Evolutionary conservation across 352 stramenopile genomes (phyloP).

Genomic region (Saprolegnia parasitica): DNA sequence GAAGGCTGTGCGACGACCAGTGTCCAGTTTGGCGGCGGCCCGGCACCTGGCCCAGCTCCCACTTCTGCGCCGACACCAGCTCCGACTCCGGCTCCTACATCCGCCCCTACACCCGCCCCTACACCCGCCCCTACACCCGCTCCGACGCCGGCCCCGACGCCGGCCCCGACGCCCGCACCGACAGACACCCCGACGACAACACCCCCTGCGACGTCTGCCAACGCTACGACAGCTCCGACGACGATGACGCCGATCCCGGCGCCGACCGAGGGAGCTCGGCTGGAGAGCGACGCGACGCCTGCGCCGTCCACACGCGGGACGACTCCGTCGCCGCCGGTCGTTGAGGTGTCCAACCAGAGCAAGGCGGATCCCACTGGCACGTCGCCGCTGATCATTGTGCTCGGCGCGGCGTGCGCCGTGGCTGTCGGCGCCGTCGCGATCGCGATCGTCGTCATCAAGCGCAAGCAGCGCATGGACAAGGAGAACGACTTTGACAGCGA

Average conservation of each 20-base stretch:
- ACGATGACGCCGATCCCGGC: background rate
- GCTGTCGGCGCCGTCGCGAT: background rate
- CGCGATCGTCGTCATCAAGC: constrained; percentile 17
- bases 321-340: background rate
- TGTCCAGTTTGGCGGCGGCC: constrained; percentile 18
- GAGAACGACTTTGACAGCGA: constrained; percentile 19
- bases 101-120: background rate
- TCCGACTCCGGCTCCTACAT: background rate
- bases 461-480: constrained; percentile 25
- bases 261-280: background rate
- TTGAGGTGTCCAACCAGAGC: constrained; percentile 7
- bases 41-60: background rate
- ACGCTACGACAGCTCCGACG: constrained; percentile 7
- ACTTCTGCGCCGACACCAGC: background rate
- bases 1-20: constrained; percentile 22
- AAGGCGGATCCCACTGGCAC: background rate
- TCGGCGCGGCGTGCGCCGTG: background rate
- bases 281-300: background rate
- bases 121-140: constrained; percentile 1
- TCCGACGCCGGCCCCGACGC: background rate
- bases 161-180: background rate
- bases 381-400: background rate
- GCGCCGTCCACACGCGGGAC: background rate
- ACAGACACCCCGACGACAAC: background rate
- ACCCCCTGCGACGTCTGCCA: background rate